Conservation (phyloP, 805 yeast genomes). For the Candida patagonica region DNA sequence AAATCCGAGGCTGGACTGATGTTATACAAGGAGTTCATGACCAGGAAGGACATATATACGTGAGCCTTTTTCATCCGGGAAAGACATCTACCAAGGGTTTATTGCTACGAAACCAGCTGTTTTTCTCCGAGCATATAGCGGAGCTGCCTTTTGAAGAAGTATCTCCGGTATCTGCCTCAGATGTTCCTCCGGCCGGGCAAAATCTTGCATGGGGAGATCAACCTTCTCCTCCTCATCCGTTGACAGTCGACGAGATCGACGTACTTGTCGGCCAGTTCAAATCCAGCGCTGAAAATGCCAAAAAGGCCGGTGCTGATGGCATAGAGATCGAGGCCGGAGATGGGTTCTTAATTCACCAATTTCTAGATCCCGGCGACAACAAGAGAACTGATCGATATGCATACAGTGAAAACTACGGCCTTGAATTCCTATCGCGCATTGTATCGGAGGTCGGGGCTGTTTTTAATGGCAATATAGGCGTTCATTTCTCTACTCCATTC, state of each 20-base stretch:
- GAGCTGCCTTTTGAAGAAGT: neutral
- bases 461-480: neutral
- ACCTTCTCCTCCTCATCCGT: slow-evolving; percentile 19
- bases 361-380: slow-evolving; percentile 39
- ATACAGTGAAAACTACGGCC: neutral
- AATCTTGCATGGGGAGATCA: neutral
- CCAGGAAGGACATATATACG: slow-evolving; percentile 27
- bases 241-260: slow-evolving; percentile 34
- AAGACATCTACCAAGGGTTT: slow-evolving; percentile 15
- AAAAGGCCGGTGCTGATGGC: slow-evolving; percentile 49
- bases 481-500: neutral
- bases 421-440: neutral
- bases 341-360: slow-evolving; percentile 46
- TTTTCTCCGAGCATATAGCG: neutral
- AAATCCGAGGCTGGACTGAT: slow-evolving; percentile 39
- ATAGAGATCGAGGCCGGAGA: slow-evolving; percentile 60
- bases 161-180: neutral
- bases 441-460: neutral
- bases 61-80: slow-evolving; percentile 39
- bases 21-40: slow-evolving; percentile 36
- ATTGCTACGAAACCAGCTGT: neutral
- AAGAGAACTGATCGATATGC: slow-evolving; percentile 55
- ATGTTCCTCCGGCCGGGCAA: neutral
- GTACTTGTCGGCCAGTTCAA: slow-evolving; percentile 34
- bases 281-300: slow-evolving; percentile 42